These are phyloP conservation scores for Globisporangium radiosum DNA, from an alignment of 352 stramenopile species.

Conservation along the genomic window DNA sequence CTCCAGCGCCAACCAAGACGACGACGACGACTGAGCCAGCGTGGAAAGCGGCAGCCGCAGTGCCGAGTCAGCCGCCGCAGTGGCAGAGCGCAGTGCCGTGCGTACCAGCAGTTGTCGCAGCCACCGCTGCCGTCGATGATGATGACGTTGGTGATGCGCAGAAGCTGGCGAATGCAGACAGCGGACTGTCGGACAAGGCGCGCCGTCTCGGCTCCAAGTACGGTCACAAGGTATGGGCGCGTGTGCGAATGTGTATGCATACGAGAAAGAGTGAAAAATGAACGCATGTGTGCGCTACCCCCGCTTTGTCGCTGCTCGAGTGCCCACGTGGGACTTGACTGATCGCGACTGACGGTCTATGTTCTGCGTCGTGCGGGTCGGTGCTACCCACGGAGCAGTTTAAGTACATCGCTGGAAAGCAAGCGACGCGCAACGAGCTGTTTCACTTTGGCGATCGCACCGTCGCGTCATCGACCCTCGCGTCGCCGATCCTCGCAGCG, in stretches of 20 bases:
- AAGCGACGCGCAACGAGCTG: conserved; percentile 45
- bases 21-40: conserved; percentile 4
- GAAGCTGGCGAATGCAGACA: conserved; percentile 12
- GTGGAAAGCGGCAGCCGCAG: conserved; percentile 12
- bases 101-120: not conserved
- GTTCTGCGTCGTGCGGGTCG: too few relatives aligned
- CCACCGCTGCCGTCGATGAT: not conserved
- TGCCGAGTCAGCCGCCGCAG: conserved; percentile 8
- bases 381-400: conserved; percentile 17
- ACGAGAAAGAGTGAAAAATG: too few relatives aligned
- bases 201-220: conserved; percentile 61
- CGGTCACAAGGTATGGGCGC: conserved; percentile 40
- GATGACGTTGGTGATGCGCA: too few relatives aligned
- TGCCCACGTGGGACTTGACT: not conserved
- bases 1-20: not conserved
- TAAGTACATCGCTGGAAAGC: conserved; percentile 70
- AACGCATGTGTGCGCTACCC: not conserved
- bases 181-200: conserved; percentile 49
- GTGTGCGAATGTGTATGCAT: too few relatives aligned
- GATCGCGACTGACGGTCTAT: not conserved
- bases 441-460: conserved; percentile 48
- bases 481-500: conserved; percentile 39
- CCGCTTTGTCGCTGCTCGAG: not conserved
- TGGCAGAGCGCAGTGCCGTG: conserved; percentile 2
- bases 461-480: conserved; percentile 31